Base-by-base conservation (phyloP, 2,329 filamentous ascomycete genomes). In the Epichloe baconii region DNA sequence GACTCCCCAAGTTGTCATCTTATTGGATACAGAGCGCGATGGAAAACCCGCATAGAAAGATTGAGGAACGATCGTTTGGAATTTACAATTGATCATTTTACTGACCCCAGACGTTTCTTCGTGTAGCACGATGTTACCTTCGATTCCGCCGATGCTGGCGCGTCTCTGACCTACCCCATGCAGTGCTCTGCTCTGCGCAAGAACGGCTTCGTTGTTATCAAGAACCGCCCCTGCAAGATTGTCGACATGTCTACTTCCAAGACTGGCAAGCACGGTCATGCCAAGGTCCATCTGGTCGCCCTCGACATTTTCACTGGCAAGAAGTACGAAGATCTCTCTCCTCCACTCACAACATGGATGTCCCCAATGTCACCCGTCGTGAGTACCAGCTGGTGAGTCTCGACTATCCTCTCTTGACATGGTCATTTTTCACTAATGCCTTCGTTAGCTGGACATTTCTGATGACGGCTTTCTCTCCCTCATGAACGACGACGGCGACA, bases 201-300 rank as follows among this genome's bases (percentile, higher is more conserved):
- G 90, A 95, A 94, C 85, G 91, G 93, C 62, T 85, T 86, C 81
- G 93, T 98, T 73, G 85, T 91, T 72, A 97, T 98, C 79, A 98
- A 98, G 85, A 77, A 80, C 76, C 93, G 93, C 66, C 94, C 93
- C 66, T 98, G 93, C 90, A 98, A 97, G 87, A 98, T 98, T 67
- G 88, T 97, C 74, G 93, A 98, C 70, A 98, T 98, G 94, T 95
- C 89, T 64, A 98, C 93, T 79, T 98, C 93, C 74, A 98, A 98
- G 90, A 98, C 93, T 63, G 93, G 93, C 77, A 98, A 98, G 88
- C 93, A 98, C 86, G 93, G 93, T 74, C 94, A 98, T 87, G 93
- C 93, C 77, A 98, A 98, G 85, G 93, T 98, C 72, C 91, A 98
- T 78, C 78, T 98, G 66, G 86, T 96, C 68, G 93, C 89, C 70